Evolutionary conservation across 2,329 filamentous ascomycete genomes (phyloP), one percentile per base, ranked within the genome.

Genomic region (Penicillium sclerotiorum): DNA sequence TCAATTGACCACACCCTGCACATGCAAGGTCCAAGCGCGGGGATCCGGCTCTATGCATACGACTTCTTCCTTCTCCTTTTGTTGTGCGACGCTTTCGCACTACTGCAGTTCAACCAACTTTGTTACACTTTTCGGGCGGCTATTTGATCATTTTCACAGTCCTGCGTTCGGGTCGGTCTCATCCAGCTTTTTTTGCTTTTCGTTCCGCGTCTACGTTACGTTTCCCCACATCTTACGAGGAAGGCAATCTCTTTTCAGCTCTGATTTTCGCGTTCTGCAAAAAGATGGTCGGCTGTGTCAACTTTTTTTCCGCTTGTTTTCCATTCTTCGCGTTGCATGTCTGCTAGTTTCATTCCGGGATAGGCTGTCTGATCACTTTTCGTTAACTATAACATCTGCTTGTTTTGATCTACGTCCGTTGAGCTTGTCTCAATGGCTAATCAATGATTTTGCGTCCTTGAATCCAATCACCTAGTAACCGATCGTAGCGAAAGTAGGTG

Each of bases 341-440:
- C 50, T 55, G 44, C 43, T 53, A n/a, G n/a, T 53, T 55, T 54
- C 53, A 48, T 56, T 49, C 60, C 48, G 52, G 68, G 69, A 67
- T 66, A 68, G 69, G 69, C 65, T 72, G 69, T 72, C 64, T 72
- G 69, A 71, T 71, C 64, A 71, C 47, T 55, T 37, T 57, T 58
- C 56, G 36, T 48, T 32, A 44, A 52, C 52, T 53, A 36, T 18
- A 36, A 21, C 18, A 8, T 12, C 11, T 39, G 30, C 30, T 13
- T 23, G 39, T 42, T 23, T 43, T 33, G 18, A 33, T 15, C 40
- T 33, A 22, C n/a, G n/a, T n/a, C n/a, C n/a, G n/a, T n/a, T n/a
- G n/a, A n/a, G n/a, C n/a, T n/a, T n/a, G n/a, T n/a, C n/a, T n/a
- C n/a, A n/a, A n/a, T n/a, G n/a, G n/a, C n/a, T n/a, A n/a, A n/a